Percentiles rank a stretch among this genome's conserved stretches.
phyloP scores from a whole-genome alignment of 495 filamentous ascomycete genomes.

The Eremomyces bilateralis region DNA sequence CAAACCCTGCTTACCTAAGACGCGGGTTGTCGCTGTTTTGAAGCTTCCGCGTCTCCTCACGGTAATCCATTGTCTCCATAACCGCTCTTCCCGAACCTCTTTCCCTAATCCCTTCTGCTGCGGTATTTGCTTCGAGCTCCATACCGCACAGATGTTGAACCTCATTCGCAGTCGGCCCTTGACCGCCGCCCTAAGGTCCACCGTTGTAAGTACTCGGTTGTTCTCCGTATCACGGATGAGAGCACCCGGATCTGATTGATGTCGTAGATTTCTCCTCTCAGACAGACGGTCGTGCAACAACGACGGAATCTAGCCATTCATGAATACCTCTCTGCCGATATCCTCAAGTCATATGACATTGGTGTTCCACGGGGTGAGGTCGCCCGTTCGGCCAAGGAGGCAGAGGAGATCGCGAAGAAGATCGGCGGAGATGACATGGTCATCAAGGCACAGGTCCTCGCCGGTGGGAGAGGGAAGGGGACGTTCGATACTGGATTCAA shows the following conservation, averaged over 20 bases:
- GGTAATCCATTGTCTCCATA: constrained; percentile 16
- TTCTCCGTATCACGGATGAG: constrained; percentile 4
- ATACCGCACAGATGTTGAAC: constrained; percentile 38
- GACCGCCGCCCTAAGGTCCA: constrained; percentile 40
- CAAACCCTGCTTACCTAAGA: constrained; percentile 6
- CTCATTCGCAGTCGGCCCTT: constrained; percentile 46
- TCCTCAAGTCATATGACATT: constrained; percentile 88
- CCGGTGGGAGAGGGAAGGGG: constrained; percentile 92
- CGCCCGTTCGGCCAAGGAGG: constrained; percentile 63
- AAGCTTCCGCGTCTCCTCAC: too few species aligned
- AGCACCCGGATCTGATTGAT: constrained; percentile 5
- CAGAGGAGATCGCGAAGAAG: constrained; percentile 71
- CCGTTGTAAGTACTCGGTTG: constrained; percentile 27
- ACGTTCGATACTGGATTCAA: constrained; percentile 95
- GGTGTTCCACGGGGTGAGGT: constrained; percentile 76
- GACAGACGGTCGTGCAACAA: constrained; percentile 37
- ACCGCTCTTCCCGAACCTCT: too few species aligned
- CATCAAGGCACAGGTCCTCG: constrained; percentile 97
- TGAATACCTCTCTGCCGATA: constrained; percentile 83
- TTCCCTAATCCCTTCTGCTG: too few species aligned
- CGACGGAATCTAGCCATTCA: constrained; percentile 83
- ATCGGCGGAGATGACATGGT: constrained; percentile 94
- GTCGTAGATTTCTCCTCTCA: constrained; percentile 26
- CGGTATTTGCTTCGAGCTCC: constrained; percentile 10
- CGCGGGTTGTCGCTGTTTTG: too few species aligned